Percentiles rank a stretch among this genome's conserved stretches.
Evolutionary conservation across 2,329 filamentous ascomycete genomes (phyloP).

Genomic region (Aspergillus ustus): DNA sequence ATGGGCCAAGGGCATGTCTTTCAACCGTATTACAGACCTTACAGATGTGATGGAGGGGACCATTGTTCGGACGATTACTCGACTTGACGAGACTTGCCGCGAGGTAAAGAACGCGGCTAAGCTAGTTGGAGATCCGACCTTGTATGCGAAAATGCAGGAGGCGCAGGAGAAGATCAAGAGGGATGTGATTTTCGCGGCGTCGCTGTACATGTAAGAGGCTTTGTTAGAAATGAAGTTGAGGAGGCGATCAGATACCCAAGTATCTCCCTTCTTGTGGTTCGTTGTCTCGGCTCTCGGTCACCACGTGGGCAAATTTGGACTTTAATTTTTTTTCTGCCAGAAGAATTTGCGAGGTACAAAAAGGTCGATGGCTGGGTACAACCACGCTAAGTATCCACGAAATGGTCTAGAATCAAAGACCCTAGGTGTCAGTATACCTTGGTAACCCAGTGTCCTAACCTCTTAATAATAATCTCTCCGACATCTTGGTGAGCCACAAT

Average conservation of each 20-base stretch:
- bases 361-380: not conserved
- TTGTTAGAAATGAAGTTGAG: not conserved
- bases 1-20: constrained; percentile 97
- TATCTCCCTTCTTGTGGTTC: not conserved
- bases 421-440: not conserved
- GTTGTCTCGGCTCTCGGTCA: constrained; percentile 1
- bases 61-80: constrained; percentile 91
- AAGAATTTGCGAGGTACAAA: constrained; percentile 12
- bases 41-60: constrained; percentile 97
- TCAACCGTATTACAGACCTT: constrained; percentile 94
- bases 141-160: constrained; percentile 96
- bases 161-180: constrained; percentile 98
- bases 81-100: constrained; percentile 92
- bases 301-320: constrained; percentile 19
- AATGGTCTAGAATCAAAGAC: not conserved
- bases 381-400: not conserved
- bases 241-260: not conserved
- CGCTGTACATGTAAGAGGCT: constrained; percentile 74
- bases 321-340: constrained; percentile 20
- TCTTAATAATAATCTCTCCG: not conserved
- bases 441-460: not conserved
- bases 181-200: constrained; percentile 89
- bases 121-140: constrained; percentile 88
- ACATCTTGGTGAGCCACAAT: not conserved
- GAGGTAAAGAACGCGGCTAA: constrained; percentile 97